Evolutionary conservation across 2,329 filamentous ascomycete genomes (phyloP), one percentile per base, ranked within the genome.

Genomic region (Aspergillus texensis): DNA sequence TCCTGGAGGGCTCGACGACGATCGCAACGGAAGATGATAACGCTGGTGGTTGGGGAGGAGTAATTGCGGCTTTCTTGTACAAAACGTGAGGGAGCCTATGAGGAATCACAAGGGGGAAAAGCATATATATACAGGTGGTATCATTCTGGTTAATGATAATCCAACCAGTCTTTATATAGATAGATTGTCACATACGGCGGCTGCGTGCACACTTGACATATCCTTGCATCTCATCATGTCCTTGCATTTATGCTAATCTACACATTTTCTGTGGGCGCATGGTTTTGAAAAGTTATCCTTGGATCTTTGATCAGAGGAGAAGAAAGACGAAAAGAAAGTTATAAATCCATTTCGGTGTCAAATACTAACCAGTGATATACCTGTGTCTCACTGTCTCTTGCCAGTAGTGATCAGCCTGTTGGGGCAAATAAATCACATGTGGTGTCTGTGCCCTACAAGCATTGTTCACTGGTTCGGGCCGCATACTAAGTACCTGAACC

Each of bases 41-140:
- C 67, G 58, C 65, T 12, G 75, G 75, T 66, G 75, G 75, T 19
- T 77, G 75, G 75, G 75, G 75, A 28, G 75, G 72, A 45, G 71
- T 76, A 41, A 63, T 77, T 63, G 74, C 75, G 30, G 75, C 69
- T 34, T 76, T 75, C 66, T 50, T 71, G 56, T 71, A 70, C 53
- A 57, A 71, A 60, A 46, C 65, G 6, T 68, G 62, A 66, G 43
- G 30, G 19, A 36, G n/a, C 52, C 10, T 2, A 10, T 10, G 4
- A 12, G 26, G 36, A 21, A n/a, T 5, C 26, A 28, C 26, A 28
- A 19, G 36, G 24, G 41, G 34, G 34, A 8, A 14, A 1, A 30
- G 43, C 43, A 39, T 34, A 58, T 62, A 60, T 57, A 60, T 57
- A 48, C 36, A 41, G 21, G 36, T 32, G 36, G 39, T 57, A 41